Base-by-base conservation (phyloP, 2,329 filamentous ascomycete genomes). In the Colletotrichum sp. region DNA sequence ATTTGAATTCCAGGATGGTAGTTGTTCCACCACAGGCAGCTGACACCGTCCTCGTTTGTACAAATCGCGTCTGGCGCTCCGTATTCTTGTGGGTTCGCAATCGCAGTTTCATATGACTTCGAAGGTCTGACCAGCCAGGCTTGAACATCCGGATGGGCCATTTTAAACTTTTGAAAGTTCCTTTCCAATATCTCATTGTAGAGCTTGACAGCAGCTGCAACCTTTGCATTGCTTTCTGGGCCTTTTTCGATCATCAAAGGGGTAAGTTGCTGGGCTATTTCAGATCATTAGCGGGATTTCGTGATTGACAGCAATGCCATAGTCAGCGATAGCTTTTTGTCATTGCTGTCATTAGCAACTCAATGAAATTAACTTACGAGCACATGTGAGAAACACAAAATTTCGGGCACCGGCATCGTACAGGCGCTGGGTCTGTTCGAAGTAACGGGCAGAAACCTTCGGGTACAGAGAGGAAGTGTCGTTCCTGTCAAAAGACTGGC, bases 181-280 rank as follows among this genome's bases (percentile, higher is more conserved):
- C 78, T 77, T 0, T 87, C 87, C 72, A 92, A 86, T 28, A 87
- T 89, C 4, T 81, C 84, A 8, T 85, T 85, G 79, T 88, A 84
- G 6, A 78, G 70, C 5, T 80, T 81, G 18, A 85, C 81, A 4
- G 82, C 79, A 15, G 74, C 72, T 1, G 80, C 77, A 8, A 84
- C 85, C 69, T 88, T 85, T 1, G 80, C 83, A 9, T 86, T 78
- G 0, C 86, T 88, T 61, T 48, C 64, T 6, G 89, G 77, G 0
- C 91, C 91, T 36, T 87, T 87, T 9, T 88, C 85, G 71, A 93
- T 86, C 7, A 92, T 82, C 4, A 89, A 89, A 1, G 92, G 92
- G 0, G 92, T 91, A 2, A 52, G 24, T 6, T 67, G 24, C 18
- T 67, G 64, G 5, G 64, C 64, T 67, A 8, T 66, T n/a, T 0